Evolutionary conservation across 2,329 filamentous ascomycete species (phyloP), one percentile per base, ranked within the genome.

Genomic region (Fragosphaeria purpurea): DNA sequence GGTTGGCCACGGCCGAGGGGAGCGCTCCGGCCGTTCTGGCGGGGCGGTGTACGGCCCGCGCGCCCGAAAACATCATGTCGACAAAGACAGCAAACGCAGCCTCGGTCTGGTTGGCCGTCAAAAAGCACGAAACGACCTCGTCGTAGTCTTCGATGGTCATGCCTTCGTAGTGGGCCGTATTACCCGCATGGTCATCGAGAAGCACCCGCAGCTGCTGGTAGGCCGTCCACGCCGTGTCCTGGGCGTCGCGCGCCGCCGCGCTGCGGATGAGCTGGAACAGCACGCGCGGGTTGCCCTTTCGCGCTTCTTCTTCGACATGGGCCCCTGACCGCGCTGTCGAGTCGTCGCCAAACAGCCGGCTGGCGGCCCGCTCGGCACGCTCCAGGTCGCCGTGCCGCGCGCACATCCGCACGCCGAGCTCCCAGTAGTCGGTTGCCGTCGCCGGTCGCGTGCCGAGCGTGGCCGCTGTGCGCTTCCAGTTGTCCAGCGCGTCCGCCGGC

Each of bases 81-180:
- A 85, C 86, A 64, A 95, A 95, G 0, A 88, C 80, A 48, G 80
- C 79, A 50, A 91, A 74, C 1, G 86, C 87, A 53, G 82, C 75
- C 53, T 85, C 77, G 6, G 79, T 72, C 52, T 82, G 74, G 48
- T 80, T 77, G 6, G 79, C 75, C 30, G 81, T 72, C 32, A 95
- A 68, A 60, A 95, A 87, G 43, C 77, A 78, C 22, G 83, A 75
- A 44, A 85, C 82, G 38, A 90, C 75, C 53, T 77, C 71, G 62
- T 95, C 88, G 59, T 90, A 94, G 61, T 94, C 85, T 13, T 80
- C 69, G 60, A 90, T 81, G 4, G 72, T 77, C 68, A 89, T 83
- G 48, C 46, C 49, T 11, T 13, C 38, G 33, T 32, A 30, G 2
- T 6, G 11, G 7, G 30, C 30, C 12, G 10, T 1, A 73, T 65